Base-by-base conservation (phyloP, 139 green algal species). In the Picochlorum sp. region DNA sequence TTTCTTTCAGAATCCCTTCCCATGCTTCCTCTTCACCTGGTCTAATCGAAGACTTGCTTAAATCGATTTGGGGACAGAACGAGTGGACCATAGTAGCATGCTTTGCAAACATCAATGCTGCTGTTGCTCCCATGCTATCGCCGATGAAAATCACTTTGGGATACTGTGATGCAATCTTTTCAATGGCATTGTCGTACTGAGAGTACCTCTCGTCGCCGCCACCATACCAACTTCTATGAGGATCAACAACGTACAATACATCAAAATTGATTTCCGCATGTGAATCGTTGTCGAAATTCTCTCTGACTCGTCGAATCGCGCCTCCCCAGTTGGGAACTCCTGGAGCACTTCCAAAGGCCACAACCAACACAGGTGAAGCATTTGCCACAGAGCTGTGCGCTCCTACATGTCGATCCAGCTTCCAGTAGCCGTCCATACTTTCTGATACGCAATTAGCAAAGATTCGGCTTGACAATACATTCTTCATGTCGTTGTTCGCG, bases 251-350 rank as follows among this genome's bases (percentile, higher is more conserved):
- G 58, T 85, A 96, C 21, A 96, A 70, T 47, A 87, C 79, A 52
- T 96, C 88, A 66, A 95, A 95, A 54, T 54, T 20, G 47, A 54
- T 21, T 45, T 57, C 38, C 3, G 59, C 21, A 37, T 76, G 52
- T 6, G 52, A 60, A 21, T 56, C 61, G 2, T 47, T 45, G 18
- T 24, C 16, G 9, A 50, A 51, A 16, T 64, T 68, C 3, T 57
- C 60, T 37, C 55, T 70, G n/a, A 92, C 69, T 31, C 74, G 66
- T 57, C 47, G 57, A 54, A 97, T 69, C 55, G 94, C 55, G 0
- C 89, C 84, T 4, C 81, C 91, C 91, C 90, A 98, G 72, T 98
- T 98, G 15, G 92, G 89, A n/a, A 86, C 78, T 3, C 92, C 92
- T 2, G 92, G 92, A 4, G 92, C 92, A 45, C 77, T 91, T 21